Conservation (phyloP, 768 basidiomycete species). For the Boletales sp. region DNA sequence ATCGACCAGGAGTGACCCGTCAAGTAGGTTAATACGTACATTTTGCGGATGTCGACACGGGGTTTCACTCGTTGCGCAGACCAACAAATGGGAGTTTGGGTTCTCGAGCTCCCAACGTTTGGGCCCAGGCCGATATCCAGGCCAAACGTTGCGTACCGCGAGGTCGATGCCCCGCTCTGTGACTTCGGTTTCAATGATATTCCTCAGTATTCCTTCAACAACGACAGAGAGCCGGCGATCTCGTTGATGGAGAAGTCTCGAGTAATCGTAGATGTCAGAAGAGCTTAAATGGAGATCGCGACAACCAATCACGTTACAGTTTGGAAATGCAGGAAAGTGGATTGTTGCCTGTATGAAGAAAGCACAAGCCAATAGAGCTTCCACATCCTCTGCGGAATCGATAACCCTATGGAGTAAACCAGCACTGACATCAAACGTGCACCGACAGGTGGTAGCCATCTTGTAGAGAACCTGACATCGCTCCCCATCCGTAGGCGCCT, state of each 20-base stretch:
- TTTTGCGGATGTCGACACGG: constrained; percentile 12
- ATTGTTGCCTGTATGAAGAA: constrained; percentile 17
- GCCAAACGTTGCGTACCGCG: constrained; percentile 7
- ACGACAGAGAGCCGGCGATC: constrained; percentile 21
- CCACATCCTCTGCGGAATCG: constrained; percentile 11
- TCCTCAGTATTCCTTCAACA: constrained; percentile 8
- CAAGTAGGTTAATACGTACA: constrained; percentile 3
- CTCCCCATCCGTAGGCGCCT: background rate
- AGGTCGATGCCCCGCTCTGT: constrained; percentile 9
- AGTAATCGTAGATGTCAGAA: background rate
- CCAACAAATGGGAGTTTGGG: constrained; percentile 13
- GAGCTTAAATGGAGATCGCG: background rate
- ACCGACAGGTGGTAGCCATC: constrained; percentile 35
- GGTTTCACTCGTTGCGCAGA: constrained; percentile 1
- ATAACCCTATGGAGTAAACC: constrained; percentile 2
- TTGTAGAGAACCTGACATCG: constrained; percentile 24
- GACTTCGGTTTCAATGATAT: background rate
- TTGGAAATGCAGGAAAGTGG: background rate
- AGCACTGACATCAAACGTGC: constrained; percentile 18
- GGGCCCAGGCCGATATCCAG: constrained; percentile 6
- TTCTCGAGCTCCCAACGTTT: background rate
- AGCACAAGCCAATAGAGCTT: constrained; percentile 19
- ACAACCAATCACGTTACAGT: no score
- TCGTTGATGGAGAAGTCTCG: constrained; percentile 14
- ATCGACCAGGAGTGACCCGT: background rate